Evolutionary conservation across 108 stramenopile genomes (phyloP).

Genomic region (Cyclotella sp.): DNA sequence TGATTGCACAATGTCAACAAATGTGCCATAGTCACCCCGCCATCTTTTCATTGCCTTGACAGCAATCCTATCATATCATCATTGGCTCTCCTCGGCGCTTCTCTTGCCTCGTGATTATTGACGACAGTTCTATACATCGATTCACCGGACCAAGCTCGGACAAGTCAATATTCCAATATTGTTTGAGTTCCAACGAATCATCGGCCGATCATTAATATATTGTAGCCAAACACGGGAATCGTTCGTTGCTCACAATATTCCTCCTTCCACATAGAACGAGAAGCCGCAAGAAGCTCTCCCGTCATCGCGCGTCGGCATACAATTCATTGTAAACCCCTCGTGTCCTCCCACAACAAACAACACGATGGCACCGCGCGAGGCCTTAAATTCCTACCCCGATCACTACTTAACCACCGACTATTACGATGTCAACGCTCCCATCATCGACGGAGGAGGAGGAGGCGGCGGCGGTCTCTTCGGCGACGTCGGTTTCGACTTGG

Average conservation of each 20-base stretch:
- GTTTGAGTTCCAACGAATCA: no score
- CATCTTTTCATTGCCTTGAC: background rate
- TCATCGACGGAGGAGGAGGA: background rate
- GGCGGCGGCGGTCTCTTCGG: background rate
- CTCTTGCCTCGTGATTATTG: no score
- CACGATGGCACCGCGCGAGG: constrained; percentile 82
- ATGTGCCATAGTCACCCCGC: constrained; percentile 4
- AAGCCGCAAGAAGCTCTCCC: no score
- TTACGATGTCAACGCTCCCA: constrained; percentile 34
- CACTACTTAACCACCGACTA: constrained; percentile 76
- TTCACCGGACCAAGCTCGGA: no score
- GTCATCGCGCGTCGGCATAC: background rate
- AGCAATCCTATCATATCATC: background rate
- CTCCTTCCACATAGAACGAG: no score
- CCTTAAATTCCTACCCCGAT: constrained; percentile 74
- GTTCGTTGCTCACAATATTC: no score
- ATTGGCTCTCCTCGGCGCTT: background rate
- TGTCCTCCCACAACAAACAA: background rate
- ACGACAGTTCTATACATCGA: no score
- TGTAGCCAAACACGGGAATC: no score
- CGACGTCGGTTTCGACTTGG: background rate
- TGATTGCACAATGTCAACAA: constrained; percentile 1
- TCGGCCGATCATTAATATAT: no score
- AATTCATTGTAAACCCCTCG: background rate
- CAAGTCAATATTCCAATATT: no score